Base-by-base conservation (phyloP, 108 stramenopile species). In the Fistulifera pelliculosa region DNA sequence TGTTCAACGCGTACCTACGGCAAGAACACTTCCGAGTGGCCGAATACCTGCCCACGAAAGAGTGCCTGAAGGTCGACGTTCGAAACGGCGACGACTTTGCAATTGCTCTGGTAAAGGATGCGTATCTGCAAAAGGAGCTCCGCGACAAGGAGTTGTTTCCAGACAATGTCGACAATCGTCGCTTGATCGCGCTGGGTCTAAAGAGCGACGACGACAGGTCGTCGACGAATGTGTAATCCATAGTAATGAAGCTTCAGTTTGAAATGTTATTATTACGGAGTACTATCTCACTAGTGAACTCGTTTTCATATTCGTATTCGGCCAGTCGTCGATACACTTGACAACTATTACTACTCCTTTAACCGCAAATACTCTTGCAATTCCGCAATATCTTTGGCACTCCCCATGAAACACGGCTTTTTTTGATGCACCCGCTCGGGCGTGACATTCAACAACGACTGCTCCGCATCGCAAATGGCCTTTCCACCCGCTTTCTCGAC, bases 401-500 rank as follows among this genome's bases (percentile, higher is more conserved):
- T 69, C 2, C 90, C 90, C 72, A 93, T 81, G 52, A 87, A 93
- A 52, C 86, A 88, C 4, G 90, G 84, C 27, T 72, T 69, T 41
- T 82, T 70, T 60, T 82, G 81, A 65, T 93, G 90, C 17, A 93
- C 81, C 21, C 75, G 57, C 51, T 76, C 56, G 12, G 90, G 90
- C 45, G 48, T 22, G 1, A 77, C 70, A 38, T 75, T 56, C 54
- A 91, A 47, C 54, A 91, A 68, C 44, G 70, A 54, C 12, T 63
- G 47, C 24, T 54, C 62, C 19, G 58, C 38, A 50, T 79, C 83
- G 54, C 85, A 69, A 14, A 77, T 73, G 18, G 75, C 74, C 59
- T 68, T 74, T 0, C 80, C 98, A 38, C 98, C 98, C 28, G 97
- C 97, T 55, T 92, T 73, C 60, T 95, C 80, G 13, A 98, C 56